Base-by-base conservation (phyloP, 495 filamentous ascomycete genomes). In the Aspergillus campestris region DNA sequence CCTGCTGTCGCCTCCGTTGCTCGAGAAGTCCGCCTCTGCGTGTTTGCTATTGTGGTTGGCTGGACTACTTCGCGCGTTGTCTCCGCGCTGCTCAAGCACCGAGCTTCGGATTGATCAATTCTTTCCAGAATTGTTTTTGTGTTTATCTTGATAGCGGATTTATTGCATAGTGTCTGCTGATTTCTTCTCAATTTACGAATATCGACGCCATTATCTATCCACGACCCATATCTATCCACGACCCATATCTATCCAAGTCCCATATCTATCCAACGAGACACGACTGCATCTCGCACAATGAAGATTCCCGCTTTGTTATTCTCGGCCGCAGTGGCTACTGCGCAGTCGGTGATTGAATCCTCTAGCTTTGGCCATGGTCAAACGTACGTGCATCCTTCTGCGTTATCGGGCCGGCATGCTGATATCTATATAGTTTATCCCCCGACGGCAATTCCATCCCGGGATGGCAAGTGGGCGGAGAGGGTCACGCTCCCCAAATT, bases 291-390 rank as follows among this genome's bases (percentile, higher is more conserved):
- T 29, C 18, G 50, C 60, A 59, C 33, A 27, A 75, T 77, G 71
- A 67, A 58, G 56, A 47, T 63, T 13, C 50, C 60, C 31, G 47
- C 57, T 49, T 61, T 61, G 15, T 38, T 73, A 29, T 65, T 80
- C 31, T 65, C 82, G 47, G 73, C 75, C 40, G 64, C 76, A 53
- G 64, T 72, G 30, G 79, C 77, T 31, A 67, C 71, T 29, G 81
- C 81, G 31, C 77, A 84, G 52, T 77, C 74, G 34, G 67, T 82
- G 8, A 69, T 82, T 51, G 75, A 83, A 42, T 82, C 66, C 65
- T 81, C 73, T 27, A 90, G 85, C 59, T 95, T 95, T 60, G 89
- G 89, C 13, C 78, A 84, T 55, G 75, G 76, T 42, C 65, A 69
- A 40, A 81, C 74, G 83, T 86, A 69, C 2, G 18, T 24, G 18